Conservation (phyloP, 805 yeast genomes). For the Sugiyamaella floridensis region DNA sequence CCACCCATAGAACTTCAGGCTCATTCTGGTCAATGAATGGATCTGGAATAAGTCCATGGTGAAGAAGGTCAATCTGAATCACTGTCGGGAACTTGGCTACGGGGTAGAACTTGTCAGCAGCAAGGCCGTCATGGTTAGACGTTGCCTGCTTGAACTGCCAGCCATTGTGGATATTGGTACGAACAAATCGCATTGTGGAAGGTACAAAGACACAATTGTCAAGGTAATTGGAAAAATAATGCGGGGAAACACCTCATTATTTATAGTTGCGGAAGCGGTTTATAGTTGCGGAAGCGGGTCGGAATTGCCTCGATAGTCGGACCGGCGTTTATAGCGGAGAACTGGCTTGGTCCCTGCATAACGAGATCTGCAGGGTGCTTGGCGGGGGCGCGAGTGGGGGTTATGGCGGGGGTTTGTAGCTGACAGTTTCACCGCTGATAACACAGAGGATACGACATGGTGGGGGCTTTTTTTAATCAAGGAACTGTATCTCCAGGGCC, state of each 20-base stretch:
- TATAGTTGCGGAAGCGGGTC: not conserved
- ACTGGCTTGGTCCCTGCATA: not conserved
- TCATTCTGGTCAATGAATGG: conserved; percentile 42
- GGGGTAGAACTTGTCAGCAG: conserved; percentile 3
- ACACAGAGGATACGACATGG: too few relatives aligned
- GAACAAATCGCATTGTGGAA: not conserved
- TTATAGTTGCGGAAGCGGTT: not conserved
- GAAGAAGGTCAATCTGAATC: conserved; percentile 31
- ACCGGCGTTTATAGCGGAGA: not conserved
- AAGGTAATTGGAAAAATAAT: not conserved
- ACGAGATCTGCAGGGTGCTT: not conserved
- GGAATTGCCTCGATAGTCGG: not conserved
- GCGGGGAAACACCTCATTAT: too few relatives aligned
- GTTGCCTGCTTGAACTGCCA: conserved; percentile 9
- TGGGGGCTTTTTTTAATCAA: too few relatives aligned
- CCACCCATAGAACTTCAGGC: conserved; percentile 42
- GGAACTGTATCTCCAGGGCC: too few relatives aligned
- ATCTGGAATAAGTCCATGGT: conserved; percentile 36
- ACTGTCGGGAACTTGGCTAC: conserved; percentile 11
- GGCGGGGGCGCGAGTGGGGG: not conserved
- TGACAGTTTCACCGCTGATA: too few relatives aligned
- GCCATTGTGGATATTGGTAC: not conserved
- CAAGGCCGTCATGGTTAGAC: not conserved
- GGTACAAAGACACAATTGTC: not conserved
- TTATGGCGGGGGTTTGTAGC: not conserved